Evolutionary conservation across 2,329 filamentous ascomycete species (phyloP).

Genomic region (Ascocoryne sarcoides): DNA sequence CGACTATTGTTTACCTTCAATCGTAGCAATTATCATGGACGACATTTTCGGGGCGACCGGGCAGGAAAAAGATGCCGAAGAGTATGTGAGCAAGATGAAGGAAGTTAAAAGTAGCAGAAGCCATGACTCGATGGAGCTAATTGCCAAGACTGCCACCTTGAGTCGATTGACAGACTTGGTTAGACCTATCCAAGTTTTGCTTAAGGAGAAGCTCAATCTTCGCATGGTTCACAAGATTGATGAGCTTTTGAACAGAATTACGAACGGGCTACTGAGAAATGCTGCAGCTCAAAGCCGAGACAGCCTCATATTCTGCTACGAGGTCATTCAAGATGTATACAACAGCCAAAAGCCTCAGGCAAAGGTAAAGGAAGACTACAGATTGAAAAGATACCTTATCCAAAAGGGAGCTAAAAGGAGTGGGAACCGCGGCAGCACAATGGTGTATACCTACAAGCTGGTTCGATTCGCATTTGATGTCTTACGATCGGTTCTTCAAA

Average conservation of each 20-base stretch:
- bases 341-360: slow-evolving; percentile 46
- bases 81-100: slow-evolving; percentile 91
- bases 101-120: slow-evolving; percentile 98
- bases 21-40: slow-evolving; percentile 86
- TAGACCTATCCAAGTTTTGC: slow-evolving; percentile 65
- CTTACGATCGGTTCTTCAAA: slow-evolving; percentile 75
- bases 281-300: slow-evolving; percentile 68
- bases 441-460: slow-evolving; percentile 79
- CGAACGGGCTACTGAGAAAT: slow-evolving; percentile 76
- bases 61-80: slow-evolving; percentile 94
- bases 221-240: slow-evolving; percentile 85
- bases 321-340: slow-evolving; percentile 84
- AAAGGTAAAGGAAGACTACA: slow-evolving; percentile 49
- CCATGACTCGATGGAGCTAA: slow-evolving; percentile 91
- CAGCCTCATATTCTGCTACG: slow-evolving; percentile 88
- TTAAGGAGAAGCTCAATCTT: slow-evolving; percentile 76
- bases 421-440: slow-evolving; percentile 60
- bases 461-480: slow-evolving; percentile 82
- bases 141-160: slow-evolving; percentile 76
- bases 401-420: slow-evolving; percentile 71
- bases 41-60: slow-evolving; percentile 90
- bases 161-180: slow-evolving; percentile 66
- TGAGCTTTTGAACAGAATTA: slow-evolving; percentile 74
- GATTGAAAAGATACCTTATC: slow-evolving; percentile 66
- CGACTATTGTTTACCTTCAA: slow-evolving; percentile 73